Conservation (phyloP, 1,139 yeast species). For the Hansenula sp. region DNA sequence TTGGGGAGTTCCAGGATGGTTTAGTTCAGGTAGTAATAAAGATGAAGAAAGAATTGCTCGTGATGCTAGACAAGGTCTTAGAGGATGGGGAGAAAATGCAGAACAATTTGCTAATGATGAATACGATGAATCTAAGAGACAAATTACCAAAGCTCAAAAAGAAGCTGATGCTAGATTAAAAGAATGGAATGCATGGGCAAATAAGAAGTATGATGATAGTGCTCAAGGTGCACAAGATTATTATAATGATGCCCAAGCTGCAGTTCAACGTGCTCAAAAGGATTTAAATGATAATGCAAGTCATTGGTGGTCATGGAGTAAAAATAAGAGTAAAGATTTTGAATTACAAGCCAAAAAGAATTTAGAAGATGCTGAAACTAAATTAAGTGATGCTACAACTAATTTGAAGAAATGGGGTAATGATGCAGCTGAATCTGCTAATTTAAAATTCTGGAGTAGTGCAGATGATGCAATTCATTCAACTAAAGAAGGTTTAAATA, state of each 20-base stretch:
- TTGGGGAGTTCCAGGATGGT: conserved; percentile 1
- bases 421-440: conserved; percentile 13
- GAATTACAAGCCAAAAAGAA: conserved; percentile 28
- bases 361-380: conserved; percentile 25
- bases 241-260: conserved; percentile 23
- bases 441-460: conserved; percentile 25
- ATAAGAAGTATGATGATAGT: conserved; percentile 22
- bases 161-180: conserved; percentile 19
- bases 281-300: conserved; percentile 24
- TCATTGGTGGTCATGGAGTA: conserved; percentile 31
- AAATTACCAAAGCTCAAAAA: conserved; percentile 12
- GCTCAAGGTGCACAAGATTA: conserved; percentile 27
- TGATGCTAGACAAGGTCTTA: conserved; percentile 28
- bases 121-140: conserved; percentile 24
- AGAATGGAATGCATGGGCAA: conserved; percentile 21
- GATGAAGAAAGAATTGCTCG: conserved; percentile 26
- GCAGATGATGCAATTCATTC: conserved; percentile 25
- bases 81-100: conserved; percentile 44
- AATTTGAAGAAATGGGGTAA: conserved; percentile 20
- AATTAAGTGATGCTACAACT: conserved; percentile 23
- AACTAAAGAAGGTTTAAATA: conserved; percentile 25
- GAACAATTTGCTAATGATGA: conserved; percentile 36
- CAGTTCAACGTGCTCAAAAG: conserved; percentile 29
- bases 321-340: conserved; percentile 26
- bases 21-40: not conserved